phyloP scores from a whole-genome alignment of 176 grass and related monocot species.

The Bolboschoenus planiculmis region DNA sequence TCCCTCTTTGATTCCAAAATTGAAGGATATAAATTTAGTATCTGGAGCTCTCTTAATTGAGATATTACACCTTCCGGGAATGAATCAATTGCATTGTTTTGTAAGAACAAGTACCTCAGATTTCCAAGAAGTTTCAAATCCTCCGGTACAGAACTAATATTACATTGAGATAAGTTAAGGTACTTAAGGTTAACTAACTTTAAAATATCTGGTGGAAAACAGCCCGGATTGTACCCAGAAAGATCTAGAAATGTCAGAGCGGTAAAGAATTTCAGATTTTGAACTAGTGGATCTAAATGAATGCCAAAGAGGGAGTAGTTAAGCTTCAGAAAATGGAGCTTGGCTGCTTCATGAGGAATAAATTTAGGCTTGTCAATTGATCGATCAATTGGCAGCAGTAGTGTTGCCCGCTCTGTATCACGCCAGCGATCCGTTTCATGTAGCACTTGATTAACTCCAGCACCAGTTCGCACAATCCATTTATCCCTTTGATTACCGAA shows the following conservation, averaged over 20 bases:
- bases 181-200: not conserved
- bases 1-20: too few relatives aligned
- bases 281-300: not conserved
- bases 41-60: not conserved
- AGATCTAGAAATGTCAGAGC: not conserved
- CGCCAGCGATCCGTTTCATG: not conserved
- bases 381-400: not conserved
- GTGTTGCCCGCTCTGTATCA: not conserved
- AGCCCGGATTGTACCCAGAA: not conserved
- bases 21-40: not conserved
- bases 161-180: not conserved
- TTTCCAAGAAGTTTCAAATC: not conserved
- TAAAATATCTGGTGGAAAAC: too few relatives aligned
- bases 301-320: too few relatives aligned
- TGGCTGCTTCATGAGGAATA: not conserved
- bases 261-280: not conserved
- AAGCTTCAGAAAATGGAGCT: not conserved
- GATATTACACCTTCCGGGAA: not conserved
- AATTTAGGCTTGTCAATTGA: too few relatives aligned
- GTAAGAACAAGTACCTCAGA: not conserved
- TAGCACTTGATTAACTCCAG: not conserved
- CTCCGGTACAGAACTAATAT: not conserved
- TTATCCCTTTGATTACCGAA: not conserved
- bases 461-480: constrained; percentile 9
- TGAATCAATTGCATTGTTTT: not conserved